phyloP scores from a whole-genome alignment of 345 rosid genomes.

The Lepidium sativum region DNA sequence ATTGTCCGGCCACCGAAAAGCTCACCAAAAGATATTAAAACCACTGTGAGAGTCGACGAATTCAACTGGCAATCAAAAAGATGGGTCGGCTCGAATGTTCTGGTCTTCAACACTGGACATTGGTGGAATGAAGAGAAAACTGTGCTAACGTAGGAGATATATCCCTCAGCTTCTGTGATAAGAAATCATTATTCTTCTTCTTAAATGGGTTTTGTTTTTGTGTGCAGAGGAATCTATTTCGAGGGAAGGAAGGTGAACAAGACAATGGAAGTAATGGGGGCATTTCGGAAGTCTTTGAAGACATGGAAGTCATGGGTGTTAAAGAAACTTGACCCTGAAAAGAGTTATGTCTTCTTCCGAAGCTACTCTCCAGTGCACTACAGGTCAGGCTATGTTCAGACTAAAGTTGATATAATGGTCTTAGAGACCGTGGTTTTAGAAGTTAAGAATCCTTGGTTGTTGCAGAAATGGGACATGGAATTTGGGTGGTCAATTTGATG shows the following conservation, averaged over 20 bases:
- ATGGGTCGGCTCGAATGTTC: slow-evolving; percentile 65
- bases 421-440: background rate
- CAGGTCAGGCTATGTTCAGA: slow-evolving; percentile 34
- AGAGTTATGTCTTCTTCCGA: slow-evolving; percentile 56
- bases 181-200: background rate
- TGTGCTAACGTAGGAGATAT: slow-evolving; percentile 25
- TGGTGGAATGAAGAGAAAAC: slow-evolving; percentile 87
- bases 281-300: slow-evolving; percentile 52
- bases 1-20: slow-evolving; percentile 48
- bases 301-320: slow-evolving; percentile 61
- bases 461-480: slow-evolving; percentile 76
- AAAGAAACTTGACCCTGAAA: slow-evolving; percentile 37
- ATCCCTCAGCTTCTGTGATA: background rate
- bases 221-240: slow-evolving; percentile 56
- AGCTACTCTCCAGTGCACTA: slow-evolving; percentile 79
- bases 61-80: slow-evolving; percentile 54
- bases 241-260: slow-evolving; percentile 51
- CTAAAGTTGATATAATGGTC: background rate
- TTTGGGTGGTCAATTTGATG: slow-evolving; percentile 59
- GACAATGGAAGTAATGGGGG: slow-evolving; percentile 63
- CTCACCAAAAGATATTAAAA: slow-evolving; percentile 31
- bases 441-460: background rate
- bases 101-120: slow-evolving; percentile 71
- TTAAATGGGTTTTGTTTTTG: background rate
- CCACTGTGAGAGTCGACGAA: slow-evolving; percentile 49